Evolutionary conservation across 176 grass and related monocot genomes (phyloP), one percentile per base, ranked within the genome.

Genomic region (Oryza officinalis): DNA sequence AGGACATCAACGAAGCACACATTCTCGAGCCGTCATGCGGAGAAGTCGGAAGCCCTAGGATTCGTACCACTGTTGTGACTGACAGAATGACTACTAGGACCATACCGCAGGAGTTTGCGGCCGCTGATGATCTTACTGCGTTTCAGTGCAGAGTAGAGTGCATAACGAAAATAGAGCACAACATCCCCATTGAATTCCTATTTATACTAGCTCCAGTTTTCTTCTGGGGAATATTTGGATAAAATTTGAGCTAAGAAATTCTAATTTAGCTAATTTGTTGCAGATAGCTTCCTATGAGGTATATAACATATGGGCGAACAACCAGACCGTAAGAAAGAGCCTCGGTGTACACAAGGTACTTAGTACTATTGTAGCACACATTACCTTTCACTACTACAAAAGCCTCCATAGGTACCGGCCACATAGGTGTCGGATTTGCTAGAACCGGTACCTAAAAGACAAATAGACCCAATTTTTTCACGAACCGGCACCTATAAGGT

Each of bases 341-440:
- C 88, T 93, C 2, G 88, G 81, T 12, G 81, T 90, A 64, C 85
- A 46, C 13, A 54, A 88, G 38, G 85, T 90, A 89, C 37, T n/a
- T 40, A 40, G 33, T 35, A 35, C n/a, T n/a, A n/a, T n/a, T n/a
- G n/a, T n/a, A n/a, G n/a, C n/a, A n/a, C n/a, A n/a, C n/a, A n/a
- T n/a, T n/a, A n/a, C n/a, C n/a, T n/a, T n/a, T n/a, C n/a, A n/a
- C n/a, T n/a, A n/a, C n/a, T n/a, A n/a, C n/a, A n/a, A n/a, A n/a
- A n/a, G n/a, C n/a, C n/a, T n/a, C n/a, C n/a, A n/a, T n/a, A n/a
- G n/a, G n/a, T n/a, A n/a, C n/a, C n/a, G n/a, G n/a, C n/a, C n/a
- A n/a, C n/a, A n/a, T n/a, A n/a, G n/a, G n/a, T n/a, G n/a, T n/a
- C n/a, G n/a, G n/a, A n/a, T n/a, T n/a, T n/a, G n/a, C n/a, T n/a